A percentile compares a stretch with the other conserved stretches of the same genome.
Conservation (phyloP, 1,284 basidiomycete genomes). For the Amylostereum areolatum region DNA sequence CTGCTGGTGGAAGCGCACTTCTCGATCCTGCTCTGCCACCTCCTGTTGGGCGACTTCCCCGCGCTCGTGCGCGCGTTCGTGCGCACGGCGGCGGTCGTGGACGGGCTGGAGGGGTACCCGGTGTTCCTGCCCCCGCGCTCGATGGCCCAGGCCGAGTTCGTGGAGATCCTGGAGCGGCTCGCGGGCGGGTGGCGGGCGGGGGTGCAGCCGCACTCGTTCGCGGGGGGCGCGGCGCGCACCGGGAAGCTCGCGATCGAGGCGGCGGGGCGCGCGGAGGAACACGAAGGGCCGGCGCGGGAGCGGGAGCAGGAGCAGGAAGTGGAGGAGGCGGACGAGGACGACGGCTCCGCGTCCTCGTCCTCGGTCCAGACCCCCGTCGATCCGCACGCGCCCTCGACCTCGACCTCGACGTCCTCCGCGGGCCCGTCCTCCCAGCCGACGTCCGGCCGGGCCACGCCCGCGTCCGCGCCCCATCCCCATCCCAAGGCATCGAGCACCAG, state of each 20-base stretch:
- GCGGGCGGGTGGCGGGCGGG: constrained; percentile 64
- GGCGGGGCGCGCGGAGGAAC: background rate
- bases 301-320: constrained; percentile 23
- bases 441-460: constrained; percentile 14
- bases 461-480: constrained; percentile 15
- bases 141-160: constrained; percentile 80
- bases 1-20: constrained; percentile 79
- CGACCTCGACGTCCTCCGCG: constrained; percentile 4
- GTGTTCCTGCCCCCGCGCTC: constrained; percentile 78
- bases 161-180: constrained; percentile 73
- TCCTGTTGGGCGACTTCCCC: constrained; percentile 70
- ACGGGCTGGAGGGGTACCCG: constrained; percentile 78
- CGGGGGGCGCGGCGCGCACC: constrained; percentile 13
- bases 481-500: constrained; percentile 28
- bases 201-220: constrained; percentile 46
- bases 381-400: constrained; percentile 10
- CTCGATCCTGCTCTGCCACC: constrained; percentile 60
- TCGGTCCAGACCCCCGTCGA: constrained; percentile 1
- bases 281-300: too few relatives aligned
- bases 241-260: constrained; percentile 41
- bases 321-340: constrained; percentile 2
- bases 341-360: constrained; percentile 6
- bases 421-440: constrained; percentile 6
- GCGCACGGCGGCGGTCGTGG: constrained; percentile 58
- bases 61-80: constrained; percentile 55